Evolutionary conservation across 2,329 filamentous ascomycete species (phyloP), one percentile per base, ranked within the genome.

Genomic region (Neonectria coccinea): DNA sequence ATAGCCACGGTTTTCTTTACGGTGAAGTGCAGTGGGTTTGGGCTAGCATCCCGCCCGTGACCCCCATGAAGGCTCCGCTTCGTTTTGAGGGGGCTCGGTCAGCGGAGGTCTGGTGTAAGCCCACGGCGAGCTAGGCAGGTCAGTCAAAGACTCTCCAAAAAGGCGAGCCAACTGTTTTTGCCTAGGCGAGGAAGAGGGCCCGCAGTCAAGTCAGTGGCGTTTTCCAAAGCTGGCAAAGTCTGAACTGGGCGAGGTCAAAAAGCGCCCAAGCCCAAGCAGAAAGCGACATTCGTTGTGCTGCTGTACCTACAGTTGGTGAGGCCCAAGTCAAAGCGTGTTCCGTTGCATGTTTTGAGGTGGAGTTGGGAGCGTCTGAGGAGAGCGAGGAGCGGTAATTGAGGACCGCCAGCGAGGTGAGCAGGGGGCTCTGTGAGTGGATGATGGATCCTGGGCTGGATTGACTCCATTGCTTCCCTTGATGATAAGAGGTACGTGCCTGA

Each of bases 291-390:
- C 31, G 54, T 39, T 39, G 36, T n/a, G 36, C 16, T 39, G 36
- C 25, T 25, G 25, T 25, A 25, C 25, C 25, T 42, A 45, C 47
- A 11, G n/a, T 50, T 51, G 29, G 29, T 6, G 29, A 51, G n/a
- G 48, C 48, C 16, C n/a, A 8, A n/a, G 45, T 31, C 45, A 18
- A 31, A 29, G 18, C 36, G 53, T 27, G 53, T 56, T 18, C 53
- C 42, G 54, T 51, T 57, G 45, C 59, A 50, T 48, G 59, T 8
- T 52, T 45, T 56, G 53, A 52, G 59, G 52, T 53, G 59, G 54
- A 51, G 50, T 29, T 42, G 48, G 42, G 47, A 41, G 56, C 33
- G 47, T 59, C 50, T 44, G 56, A 50, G 41, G 56, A 29, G n/a
- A 33, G 25, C 41, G 25, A 45, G 54, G n/a, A 20, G 27, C 18